Conservation (phyloP, 2,329 filamentous ascomycete genomes). For the Didymella segeticola region DNA sequence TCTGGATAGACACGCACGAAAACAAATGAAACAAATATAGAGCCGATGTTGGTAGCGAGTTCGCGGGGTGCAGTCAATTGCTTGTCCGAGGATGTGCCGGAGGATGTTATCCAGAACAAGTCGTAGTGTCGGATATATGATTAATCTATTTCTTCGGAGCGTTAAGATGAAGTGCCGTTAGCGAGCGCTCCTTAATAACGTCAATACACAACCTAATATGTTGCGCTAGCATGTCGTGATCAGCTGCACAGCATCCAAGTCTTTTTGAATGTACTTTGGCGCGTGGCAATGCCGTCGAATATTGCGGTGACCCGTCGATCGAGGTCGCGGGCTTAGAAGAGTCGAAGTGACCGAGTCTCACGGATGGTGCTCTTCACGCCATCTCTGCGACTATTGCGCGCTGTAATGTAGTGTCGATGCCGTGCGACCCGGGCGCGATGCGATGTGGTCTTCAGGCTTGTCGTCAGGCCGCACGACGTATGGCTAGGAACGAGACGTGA, state of each 20-base stretch:
- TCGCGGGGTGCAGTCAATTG: conserved; percentile 5
- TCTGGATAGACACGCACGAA: conserved; percentile 3
- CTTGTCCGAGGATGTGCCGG: conserved; percentile 9
- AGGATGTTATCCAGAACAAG: conserved; percentile 2
- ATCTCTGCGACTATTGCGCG: not conserved
- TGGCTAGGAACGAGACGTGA: not conserved
- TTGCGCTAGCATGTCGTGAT: not conserved
- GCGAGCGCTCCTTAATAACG: conserved; percentile 19
- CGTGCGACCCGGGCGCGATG: not conserved
- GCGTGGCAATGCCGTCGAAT: not conserved
- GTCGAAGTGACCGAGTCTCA: too few relatives aligned
- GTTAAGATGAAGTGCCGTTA: conserved; percentile 24
- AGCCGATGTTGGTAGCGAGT: not conserved
- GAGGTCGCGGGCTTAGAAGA: not conserved
- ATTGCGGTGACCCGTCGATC: not conserved
- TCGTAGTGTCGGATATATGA: conserved; percentile 9
- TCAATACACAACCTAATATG: not conserved
- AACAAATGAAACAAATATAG: conserved; percentile 28
- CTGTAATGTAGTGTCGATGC: not conserved
- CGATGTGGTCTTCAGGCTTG: not conserved
- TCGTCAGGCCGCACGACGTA: not conserved
- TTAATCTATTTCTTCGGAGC: conserved; percentile 31
- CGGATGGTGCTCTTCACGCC: not conserved
- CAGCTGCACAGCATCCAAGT: conserved; percentile 4
- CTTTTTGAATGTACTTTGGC: not conserved